Percentiles rank a stretch among this genome's conserved stretches.
Evolutionary conservation across 2,329 filamentous ascomycete genomes (phyloP).

Genomic region (Nigrospora oryzae): DNA sequence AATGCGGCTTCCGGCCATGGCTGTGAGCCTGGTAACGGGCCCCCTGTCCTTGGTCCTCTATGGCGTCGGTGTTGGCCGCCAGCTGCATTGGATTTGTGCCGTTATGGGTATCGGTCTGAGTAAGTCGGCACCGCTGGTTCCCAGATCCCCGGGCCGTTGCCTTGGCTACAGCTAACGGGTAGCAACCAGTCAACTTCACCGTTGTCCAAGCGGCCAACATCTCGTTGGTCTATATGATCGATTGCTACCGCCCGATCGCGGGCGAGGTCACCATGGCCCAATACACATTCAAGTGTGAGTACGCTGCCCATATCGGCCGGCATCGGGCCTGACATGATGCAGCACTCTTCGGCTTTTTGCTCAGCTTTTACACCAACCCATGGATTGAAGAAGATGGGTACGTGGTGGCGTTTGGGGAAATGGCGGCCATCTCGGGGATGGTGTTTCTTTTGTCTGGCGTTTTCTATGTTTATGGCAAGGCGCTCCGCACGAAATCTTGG

Average conservation of each 20-base stretch:
- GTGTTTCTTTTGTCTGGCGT: constrained; percentile 39
- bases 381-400: constrained; percentile 46
- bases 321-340: background rate
- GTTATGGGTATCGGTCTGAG: constrained; percentile 44
- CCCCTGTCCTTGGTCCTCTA: constrained; percentile 36
- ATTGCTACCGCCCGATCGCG: constrained; percentile 47
- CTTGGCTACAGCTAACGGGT: background rate
- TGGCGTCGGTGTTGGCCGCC: constrained; percentile 36
- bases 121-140: constrained; percentile 20
- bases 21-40: constrained; percentile 40
- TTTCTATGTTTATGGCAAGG: constrained; percentile 42
- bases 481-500: constrained; percentile 36
- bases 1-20: constrained; percentile 48
- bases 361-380: constrained; percentile 52
- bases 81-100: constrained; percentile 45
- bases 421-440: constrained; percentile 43
- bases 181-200: constrained; percentile 39
- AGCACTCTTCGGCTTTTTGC: constrained; percentile 48
- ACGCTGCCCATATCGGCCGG: background rate
- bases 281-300: constrained; percentile 45
- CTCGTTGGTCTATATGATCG: constrained; percentile 47
- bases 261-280: constrained; percentile 46
- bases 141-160: too few relatives aligned
- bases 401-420: constrained; percentile 41
- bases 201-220: constrained; percentile 48